A percentile compares a stretch with the other conserved stretches of the same genome.
Conservation (phyloP, 75 land plant genomes). For the Chamaecyparis obtusa region DNA sequence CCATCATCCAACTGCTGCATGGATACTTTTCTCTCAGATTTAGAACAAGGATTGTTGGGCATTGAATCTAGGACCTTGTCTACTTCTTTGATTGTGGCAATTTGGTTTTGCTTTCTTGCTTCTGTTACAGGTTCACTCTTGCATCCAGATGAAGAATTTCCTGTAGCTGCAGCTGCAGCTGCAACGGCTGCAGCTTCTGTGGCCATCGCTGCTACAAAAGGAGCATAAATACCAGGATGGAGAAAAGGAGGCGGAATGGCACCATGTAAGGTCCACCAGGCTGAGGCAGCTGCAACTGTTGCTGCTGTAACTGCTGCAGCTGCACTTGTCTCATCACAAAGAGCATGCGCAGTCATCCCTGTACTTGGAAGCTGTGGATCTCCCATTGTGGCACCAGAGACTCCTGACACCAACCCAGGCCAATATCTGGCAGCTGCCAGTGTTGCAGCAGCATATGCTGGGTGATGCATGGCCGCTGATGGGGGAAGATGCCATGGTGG, state of each 20-base stretch:
- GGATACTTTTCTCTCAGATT: neutral
- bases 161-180: slow-evolving; percentile 13
- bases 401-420: slow-evolving; percentile 42
- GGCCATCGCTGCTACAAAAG: slow-evolving; percentile 23
- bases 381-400: slow-evolving; percentile 21
- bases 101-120: slow-evolving; percentile 3
- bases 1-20: slow-evolving; percentile 2
- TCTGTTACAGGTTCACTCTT: neutral
- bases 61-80: neutral
- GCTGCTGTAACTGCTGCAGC: slow-evolving; percentile 77
- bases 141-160: slow-evolving; percentile 7
- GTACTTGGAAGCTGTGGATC: slow-evolving; percentile 10
- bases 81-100: neutral
- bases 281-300: slow-evolving; percentile 95
- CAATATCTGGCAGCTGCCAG: slow-evolving; percentile 57
- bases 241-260: slow-evolving; percentile 52
- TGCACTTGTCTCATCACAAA: slow-evolving; percentile 24
- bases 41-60: neutral
- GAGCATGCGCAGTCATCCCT: slow-evolving; percentile 5
- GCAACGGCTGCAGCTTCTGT: slow-evolving; percentile 12
- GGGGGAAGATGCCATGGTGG: slow-evolving; percentile 55
- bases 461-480: slow-evolving; percentile 52
- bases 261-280: slow-evolving; percentile 96
- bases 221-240: slow-evolving; percentile 39
- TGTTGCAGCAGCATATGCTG: slow-evolving; percentile 67